Evolutionary conservation across 208 protist genomes (phyloP).

Genomic region (Crithidia mellificae): DNA sequence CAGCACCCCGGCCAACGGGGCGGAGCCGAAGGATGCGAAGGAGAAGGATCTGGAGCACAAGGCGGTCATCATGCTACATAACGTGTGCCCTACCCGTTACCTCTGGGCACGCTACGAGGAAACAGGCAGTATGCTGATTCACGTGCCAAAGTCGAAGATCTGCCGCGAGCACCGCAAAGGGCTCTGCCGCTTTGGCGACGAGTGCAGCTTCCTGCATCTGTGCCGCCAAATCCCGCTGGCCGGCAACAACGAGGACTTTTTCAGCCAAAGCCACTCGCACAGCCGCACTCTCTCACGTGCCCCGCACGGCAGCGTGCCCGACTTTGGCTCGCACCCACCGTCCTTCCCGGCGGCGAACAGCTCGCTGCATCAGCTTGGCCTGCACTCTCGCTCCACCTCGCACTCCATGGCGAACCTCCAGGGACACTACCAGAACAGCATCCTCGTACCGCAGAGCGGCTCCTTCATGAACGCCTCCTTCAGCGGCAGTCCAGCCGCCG

Average conservation of each 20-base stretch:
- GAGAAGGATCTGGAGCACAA: constrained; percentile 26
- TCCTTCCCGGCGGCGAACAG: constrained; percentile 15
- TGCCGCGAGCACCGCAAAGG: constrained; percentile 81
- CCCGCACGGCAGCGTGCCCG: constrained; percentile 23
- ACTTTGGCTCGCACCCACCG: constrained; percentile 17
- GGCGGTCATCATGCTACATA: constrained; percentile 54
- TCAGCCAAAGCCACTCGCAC: constrained; percentile 17
- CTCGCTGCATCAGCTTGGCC: constrained; percentile 10
- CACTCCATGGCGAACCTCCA: constrained; percentile 8
- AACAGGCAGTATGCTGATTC: constrained; percentile 48
- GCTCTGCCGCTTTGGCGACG: constrained; percentile 84
- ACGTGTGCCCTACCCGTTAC: constrained; percentile 67
- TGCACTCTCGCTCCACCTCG: constrained; percentile 14
- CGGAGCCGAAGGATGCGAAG: constrained; percentile 1
- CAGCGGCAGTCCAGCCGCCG: not conserved
- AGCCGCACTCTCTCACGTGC: constrained; percentile 21
- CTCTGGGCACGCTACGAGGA: constrained; percentile 71
- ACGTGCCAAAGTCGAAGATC: constrained; percentile 51
- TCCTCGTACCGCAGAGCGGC: constrained; percentile 15
- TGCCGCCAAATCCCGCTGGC: constrained; percentile 60
- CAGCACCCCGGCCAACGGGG: constrained; percentile 13
- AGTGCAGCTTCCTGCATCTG: constrained; percentile 86
- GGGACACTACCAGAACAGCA: constrained; percentile 14
- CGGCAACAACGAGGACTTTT: constrained; percentile 32
- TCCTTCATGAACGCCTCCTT: constrained; percentile 24